A percentile compares a stretch with the other conserved stretches of the same genome.
These are phyloP conservation scores for Salix exigua DNA, from an alignment of 345 rosid species.

Conservation along the genomic window DNA sequence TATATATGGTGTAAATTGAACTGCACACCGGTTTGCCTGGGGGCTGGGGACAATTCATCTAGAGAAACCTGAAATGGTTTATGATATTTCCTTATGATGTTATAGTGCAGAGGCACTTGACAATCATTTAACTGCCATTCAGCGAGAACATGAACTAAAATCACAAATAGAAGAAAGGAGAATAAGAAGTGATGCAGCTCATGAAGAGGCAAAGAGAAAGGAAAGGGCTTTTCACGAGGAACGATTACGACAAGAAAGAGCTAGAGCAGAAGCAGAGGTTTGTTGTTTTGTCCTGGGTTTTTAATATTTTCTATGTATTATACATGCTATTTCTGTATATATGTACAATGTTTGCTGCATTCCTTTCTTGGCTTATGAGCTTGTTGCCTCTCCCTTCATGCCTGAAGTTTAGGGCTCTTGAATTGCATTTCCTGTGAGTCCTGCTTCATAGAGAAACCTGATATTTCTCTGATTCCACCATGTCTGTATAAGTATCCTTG, in stretches of 20 bases:
- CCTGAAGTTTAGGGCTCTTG: not conserved
- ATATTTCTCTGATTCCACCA: no score
- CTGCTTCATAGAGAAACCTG: no score
- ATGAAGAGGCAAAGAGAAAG: slow-evolving; percentile 81
- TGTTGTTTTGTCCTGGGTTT: slow-evolving; percentile 17
- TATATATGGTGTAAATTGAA: not conserved
- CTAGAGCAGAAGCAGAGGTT: slow-evolving; percentile 87
- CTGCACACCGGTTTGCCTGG: not conserved
- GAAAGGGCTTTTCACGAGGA: slow-evolving; percentile 80
- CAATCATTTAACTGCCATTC: slow-evolving; percentile 77
- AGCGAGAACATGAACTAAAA: slow-evolving; percentile 72
- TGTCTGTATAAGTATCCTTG: no score
- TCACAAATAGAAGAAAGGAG: slow-evolving; percentile 89
- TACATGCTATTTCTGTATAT: not conserved
- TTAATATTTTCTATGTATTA: not conserved
- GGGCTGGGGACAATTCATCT: not conserved
- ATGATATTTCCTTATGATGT: slow-evolving; percentile 1
- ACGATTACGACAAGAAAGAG: slow-evolving; percentile 73
- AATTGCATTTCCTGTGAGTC: not conserved
- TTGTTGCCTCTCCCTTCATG: no score
- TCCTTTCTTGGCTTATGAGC: no score
- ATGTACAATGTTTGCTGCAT: no score
- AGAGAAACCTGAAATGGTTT: not conserved
- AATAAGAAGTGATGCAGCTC: slow-evolving; percentile 75
- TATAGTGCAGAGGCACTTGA: slow-evolving; percentile 93